These are phyloP conservation scores for Trametes punicea DNA, from an alignment of 768 basidiomycete genomes.

Conservation along the genomic window DNA sequence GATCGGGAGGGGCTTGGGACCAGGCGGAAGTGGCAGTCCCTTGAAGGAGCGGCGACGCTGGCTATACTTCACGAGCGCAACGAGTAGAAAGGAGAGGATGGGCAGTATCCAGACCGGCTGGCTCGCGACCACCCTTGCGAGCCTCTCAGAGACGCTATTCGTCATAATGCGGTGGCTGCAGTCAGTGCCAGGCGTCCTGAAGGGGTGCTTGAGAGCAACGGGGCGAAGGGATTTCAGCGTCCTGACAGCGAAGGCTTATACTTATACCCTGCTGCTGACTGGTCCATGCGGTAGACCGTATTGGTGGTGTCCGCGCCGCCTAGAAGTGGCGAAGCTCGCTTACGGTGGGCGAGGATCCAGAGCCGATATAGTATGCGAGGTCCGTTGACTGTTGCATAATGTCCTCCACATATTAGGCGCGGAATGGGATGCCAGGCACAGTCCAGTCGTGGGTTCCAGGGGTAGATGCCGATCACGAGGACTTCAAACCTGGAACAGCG, in stretches of 20 bases:
- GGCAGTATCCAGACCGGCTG: slow-evolving; percentile 8
- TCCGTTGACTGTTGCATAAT: not conserved
- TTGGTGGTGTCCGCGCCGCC: not conserved
- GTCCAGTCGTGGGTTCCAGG: too few relatives aligned
- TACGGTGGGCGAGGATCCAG: not conserved
- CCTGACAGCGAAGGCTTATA: not conserved
- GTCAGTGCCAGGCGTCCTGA: not conserved
- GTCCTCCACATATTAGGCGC: not conserved
- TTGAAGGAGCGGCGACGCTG: not conserved
- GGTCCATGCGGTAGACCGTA: not conserved
- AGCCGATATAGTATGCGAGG: not conserved
- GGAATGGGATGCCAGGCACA: too few relatives aligned
- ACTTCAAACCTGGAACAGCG: too few relatives aligned
- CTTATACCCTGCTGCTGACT: not conserved
- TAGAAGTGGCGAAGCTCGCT: not conserved
- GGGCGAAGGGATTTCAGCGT: not conserved
- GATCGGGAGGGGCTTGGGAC: slow-evolving; percentile 25
- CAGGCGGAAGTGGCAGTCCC: slow-evolving; percentile 22
- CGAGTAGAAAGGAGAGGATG: slow-evolving; percentile 1
- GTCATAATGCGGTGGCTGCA: not conserved
- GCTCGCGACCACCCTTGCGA: not conserved
- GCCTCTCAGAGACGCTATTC: not conserved
- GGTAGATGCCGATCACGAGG: too few relatives aligned
- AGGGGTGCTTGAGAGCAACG: not conserved
- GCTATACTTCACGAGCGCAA: not conserved